phyloP scores from a whole-genome alignment of 352 stramenopile species.

The Pythium diclinum region DNA sequence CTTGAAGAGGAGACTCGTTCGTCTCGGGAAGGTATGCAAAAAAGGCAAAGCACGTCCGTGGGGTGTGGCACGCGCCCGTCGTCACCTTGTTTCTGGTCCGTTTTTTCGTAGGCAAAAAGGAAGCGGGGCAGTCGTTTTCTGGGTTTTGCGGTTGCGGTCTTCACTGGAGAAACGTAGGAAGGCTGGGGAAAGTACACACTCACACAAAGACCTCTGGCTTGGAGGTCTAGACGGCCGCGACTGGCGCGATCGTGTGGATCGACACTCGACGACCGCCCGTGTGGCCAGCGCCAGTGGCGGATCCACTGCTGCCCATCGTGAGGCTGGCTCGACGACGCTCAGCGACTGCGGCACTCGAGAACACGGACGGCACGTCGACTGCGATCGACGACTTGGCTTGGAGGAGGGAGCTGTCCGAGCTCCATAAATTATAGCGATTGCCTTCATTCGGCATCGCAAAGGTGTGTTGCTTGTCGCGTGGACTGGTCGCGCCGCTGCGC shows the following conservation, averaged over 20 bases:
- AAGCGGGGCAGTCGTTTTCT: not conserved
- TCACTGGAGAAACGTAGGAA: not conserved
- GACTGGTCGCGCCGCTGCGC: not conserved
- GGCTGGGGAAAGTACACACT: not conserved
- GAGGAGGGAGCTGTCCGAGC: not conserved
- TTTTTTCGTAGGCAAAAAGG: not conserved
- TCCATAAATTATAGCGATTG: slow-evolving; percentile 26
- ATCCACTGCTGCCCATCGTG: slow-evolving; percentile 9
- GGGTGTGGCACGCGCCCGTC: not conserved
- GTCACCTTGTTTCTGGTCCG: not conserved
- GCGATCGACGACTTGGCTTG: not conserved
- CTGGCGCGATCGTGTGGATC: slow-evolving; percentile 17
- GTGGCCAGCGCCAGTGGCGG: not conserved
- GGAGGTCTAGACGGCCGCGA: slow-evolving; percentile 6
- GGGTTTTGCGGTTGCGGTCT: not conserved
- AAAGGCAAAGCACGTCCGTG: not conserved
- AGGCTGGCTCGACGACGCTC: slow-evolving; percentile 23
- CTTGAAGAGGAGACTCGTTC: not conserved
- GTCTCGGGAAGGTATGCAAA: not conserved
- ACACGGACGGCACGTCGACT: slow-evolving; percentile 9
- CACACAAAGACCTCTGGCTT: not conserved
- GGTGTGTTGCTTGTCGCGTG: not conserved
- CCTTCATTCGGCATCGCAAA: slow-evolving; percentile 21
- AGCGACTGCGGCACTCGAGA: slow-evolving; percentile 15
- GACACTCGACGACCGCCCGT: slow-evolving; percentile 9